Evolutionary conservation across 2,329 filamentous ascomycete genomes (phyloP).

Genomic region (Clarireedia monteithiana): DNA sequence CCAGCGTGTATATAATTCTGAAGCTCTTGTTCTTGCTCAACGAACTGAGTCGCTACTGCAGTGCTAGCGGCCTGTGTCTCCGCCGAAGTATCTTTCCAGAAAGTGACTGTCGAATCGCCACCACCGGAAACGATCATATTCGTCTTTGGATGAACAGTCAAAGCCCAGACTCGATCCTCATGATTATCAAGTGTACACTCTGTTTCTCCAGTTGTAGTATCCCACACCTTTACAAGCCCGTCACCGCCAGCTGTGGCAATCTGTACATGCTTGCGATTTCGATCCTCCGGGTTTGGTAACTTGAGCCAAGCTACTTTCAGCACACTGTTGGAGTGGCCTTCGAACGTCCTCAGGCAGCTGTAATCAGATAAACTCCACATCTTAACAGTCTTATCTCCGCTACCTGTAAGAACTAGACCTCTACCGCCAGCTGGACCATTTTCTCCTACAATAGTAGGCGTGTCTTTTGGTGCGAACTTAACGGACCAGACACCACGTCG

Average conservation of each 20-base stretch:
- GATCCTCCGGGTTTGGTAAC: constrained; percentile 39
- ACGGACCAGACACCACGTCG: constrained; percentile 95
- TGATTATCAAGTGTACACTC: constrained; percentile 94
- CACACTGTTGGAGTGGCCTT: constrained; percentile 93
- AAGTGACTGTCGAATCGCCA: constrained; percentile 86
- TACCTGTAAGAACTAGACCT: constrained; percentile 81
- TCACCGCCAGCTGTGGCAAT: constrained; percentile 87
- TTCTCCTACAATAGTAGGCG: constrained; percentile 65
- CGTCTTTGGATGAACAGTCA: constrained; percentile 61
- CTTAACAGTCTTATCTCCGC: constrained; percentile 92
- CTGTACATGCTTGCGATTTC: constrained; percentile 53
- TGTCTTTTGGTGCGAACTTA: constrained; percentile 74
- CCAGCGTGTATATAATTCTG: constrained; percentile 86
- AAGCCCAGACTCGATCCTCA: constrained; percentile 88
- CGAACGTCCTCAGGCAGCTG: constrained; percentile 85
- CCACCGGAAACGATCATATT: constrained; percentile 82
- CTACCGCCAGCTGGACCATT: constrained; percentile 66
- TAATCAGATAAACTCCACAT: constrained; percentile 93
- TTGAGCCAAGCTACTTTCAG: constrained; percentile 87
- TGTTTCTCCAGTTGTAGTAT: constrained; percentile 73
- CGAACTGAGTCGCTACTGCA: constrained; percentile 65
- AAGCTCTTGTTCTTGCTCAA: constrained; percentile 90
- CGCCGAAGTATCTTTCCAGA: constrained; percentile 89
- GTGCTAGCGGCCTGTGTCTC: constrained; percentile 69
- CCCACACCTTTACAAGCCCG: constrained; percentile 94